A percentile compares a stretch with the other conserved stretches of the same genome.
Evolutionary conservation across 257 asterid species (phyloP).

Genomic region (Solanum chiquidenum): DNA sequence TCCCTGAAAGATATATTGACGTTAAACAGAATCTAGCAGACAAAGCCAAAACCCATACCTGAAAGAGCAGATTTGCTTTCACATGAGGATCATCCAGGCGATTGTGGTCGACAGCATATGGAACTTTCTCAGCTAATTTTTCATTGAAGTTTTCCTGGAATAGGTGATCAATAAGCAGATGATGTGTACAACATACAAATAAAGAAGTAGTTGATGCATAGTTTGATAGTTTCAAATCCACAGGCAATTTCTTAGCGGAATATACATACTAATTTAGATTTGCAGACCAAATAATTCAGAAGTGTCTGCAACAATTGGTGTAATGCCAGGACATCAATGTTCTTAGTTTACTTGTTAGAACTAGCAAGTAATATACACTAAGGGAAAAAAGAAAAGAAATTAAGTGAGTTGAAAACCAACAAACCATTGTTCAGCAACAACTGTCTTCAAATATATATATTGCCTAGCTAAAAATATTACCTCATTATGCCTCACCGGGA

Average conservation of each 20-base stretch:
- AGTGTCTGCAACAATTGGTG: not conserved
- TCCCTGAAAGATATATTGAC: not conserved
- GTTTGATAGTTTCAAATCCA: not conserved
- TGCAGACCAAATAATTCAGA: not conserved
- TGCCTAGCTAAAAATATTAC: constrained; percentile 22
- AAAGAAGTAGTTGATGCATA: not conserved
- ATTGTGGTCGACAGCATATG: constrained; percentile 62
- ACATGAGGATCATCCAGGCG: constrained; percentile 96
- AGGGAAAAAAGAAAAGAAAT: not conserved
- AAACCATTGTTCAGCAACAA: not conserved
- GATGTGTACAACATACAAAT: not conserved
- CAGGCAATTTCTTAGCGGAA: not conserved
- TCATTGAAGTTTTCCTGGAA: constrained; percentile 75
- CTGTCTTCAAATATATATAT: not conserved
- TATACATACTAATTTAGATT: not conserved
- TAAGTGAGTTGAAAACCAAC: not conserved
- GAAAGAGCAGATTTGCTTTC: constrained; percentile 91
- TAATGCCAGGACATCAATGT: not conserved
- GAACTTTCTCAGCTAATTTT: constrained; percentile 60
- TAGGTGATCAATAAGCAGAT: not conserved
- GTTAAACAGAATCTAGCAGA: not conserved
- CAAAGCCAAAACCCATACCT: constrained; percentile 38
- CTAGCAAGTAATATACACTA: not conserved
- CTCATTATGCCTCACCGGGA: constrained; percentile 95
- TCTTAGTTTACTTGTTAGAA: not conserved